phyloP scores from a whole-genome alignment of 2,329 filamentous ascomycete species.

The Ceratocystis colombiana region DNA sequence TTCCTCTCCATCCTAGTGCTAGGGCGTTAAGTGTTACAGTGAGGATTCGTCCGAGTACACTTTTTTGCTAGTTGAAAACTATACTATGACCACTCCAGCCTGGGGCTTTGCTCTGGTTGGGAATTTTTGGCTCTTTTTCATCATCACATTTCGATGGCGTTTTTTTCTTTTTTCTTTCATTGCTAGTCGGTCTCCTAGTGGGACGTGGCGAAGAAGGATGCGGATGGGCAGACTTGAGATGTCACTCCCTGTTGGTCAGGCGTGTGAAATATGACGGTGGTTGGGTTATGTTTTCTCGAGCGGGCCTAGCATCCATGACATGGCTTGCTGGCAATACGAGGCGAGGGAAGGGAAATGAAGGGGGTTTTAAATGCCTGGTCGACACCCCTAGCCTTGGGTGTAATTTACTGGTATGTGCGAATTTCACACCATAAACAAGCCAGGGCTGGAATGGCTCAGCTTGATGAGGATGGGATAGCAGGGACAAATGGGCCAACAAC shows the following conservation, averaged over 20 bases:
- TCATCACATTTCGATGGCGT: constrained; percentile 28
- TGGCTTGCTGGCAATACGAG: not conserved
- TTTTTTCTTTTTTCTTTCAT: constrained; percentile 35
- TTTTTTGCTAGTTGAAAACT: constrained; percentile 84
- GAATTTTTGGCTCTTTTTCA: constrained; percentile 55
- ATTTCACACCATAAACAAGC: not conserved
- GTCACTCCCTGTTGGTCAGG: no score
- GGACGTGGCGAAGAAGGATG: constrained; percentile 36
- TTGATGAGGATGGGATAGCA: not conserved
- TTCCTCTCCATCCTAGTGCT: constrained; percentile 51
- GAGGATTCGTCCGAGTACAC: constrained; percentile 65
- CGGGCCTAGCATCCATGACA: no score
- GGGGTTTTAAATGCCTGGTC: not conserved
- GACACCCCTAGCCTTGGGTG: not conserved
- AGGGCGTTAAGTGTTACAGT: constrained; percentile 69
- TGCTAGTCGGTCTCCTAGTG: constrained; percentile 33
- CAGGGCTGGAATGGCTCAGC: not conserved
- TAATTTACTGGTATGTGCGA: not conserved
- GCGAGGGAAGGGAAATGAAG: not conserved
- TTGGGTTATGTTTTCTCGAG: no score
- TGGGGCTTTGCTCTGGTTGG: constrained; percentile 55
- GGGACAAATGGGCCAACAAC: not conserved
- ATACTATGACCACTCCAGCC: constrained; percentile 57
- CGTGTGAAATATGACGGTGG: no score
- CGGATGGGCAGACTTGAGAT: no score